Evolutionary conservation across 768 basidiomycete species (phyloP), one percentile per base, ranked within the genome.

Genomic region (Nevesoporus exiguus): DNA sequence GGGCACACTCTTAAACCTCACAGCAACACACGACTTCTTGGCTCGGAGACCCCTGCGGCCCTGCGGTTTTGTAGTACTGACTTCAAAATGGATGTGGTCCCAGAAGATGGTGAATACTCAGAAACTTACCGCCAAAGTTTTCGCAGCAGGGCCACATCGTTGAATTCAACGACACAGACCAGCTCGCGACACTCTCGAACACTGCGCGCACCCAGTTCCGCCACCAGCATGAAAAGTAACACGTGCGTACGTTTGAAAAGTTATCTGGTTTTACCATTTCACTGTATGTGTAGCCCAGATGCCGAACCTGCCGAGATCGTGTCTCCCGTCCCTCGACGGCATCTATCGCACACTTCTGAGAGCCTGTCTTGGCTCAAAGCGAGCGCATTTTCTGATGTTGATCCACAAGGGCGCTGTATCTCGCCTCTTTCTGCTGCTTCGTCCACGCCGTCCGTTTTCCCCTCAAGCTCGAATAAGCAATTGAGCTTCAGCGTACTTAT

Each of bases 301-400:
- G 52, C 65, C 1, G 73, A 74, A 44, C 64, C 59, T 15, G 65
- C 74, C 3, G 74, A 82, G 57, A 86, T 87, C 34, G 69, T 83
- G 41, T 77, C 88, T 0, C 85, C 86, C 2, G 77, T 82, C 24
- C 86, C 86, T n/a, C 82, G 80, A 11, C 75, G 83, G 52, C 83
- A 87, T 62, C 74, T 83, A 51, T 72, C 88, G 8, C 84, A 87
- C 52, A 77, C 75, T 39, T 75, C 77, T 11, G 80, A 82, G 40
- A 81, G 80, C 54, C 78, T 79, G 49, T 77, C 80, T 43, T 86
- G 85, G 86, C 76, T 88, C 14, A 76, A 75, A 31, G 44, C 57
- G 5, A 55, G 76, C 68, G 6, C 76, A 73, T 29, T 76, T 74
- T 14, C 68, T 67, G 49, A 84, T 76, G 78, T 77, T 2, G 68